Conservation (phyloP, 1,284 basidiomycete species). For the Boletellus dicymbophilus region DNA sequence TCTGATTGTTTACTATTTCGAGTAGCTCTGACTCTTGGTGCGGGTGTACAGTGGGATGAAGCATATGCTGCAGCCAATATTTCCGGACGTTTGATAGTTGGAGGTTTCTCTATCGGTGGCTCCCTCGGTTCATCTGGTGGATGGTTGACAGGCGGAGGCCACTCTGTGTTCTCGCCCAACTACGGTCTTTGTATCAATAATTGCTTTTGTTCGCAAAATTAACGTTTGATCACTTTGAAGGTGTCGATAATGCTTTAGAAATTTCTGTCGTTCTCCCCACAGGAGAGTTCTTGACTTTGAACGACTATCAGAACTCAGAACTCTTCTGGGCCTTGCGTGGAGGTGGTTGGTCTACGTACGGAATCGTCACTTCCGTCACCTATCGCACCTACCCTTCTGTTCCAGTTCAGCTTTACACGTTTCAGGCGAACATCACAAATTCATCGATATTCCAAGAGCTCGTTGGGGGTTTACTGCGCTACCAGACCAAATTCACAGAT, state of each 20-base stretch:
- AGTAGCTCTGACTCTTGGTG: conserved; percentile 41
- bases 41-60: conserved; percentile 48
- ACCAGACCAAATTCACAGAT: conserved; percentile 7
- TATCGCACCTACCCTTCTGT: conserved; percentile 32
- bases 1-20: not conserved
- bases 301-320: conserved; percentile 15
- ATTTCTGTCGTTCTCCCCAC: conserved; percentile 18
- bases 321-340: conserved; percentile 52
- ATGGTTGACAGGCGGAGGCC: conserved; percentile 46
- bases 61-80: conserved; percentile 40
- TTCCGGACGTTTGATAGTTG: conserved; percentile 37
- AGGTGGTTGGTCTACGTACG: conserved; percentile 43
- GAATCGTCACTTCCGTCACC: conserved; percentile 22
- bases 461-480: not conserved
- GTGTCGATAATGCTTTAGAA: conserved; percentile 43
- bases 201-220: not conserved
- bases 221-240: conserved; percentile 19
- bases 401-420: conserved; percentile 28
- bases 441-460: conserved; percentile 5
- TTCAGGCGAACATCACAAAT: conserved; percentile 28
- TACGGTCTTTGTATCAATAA: conserved; percentile 41
- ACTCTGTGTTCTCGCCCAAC: conserved; percentile 39
- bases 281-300: conserved; percentile 14
- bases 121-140: conserved; percentile 43
- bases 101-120: conserved; percentile 29